Conservation (phyloP, 352 stramenopile genomes). For the Phytophthora capsici region DNA sequence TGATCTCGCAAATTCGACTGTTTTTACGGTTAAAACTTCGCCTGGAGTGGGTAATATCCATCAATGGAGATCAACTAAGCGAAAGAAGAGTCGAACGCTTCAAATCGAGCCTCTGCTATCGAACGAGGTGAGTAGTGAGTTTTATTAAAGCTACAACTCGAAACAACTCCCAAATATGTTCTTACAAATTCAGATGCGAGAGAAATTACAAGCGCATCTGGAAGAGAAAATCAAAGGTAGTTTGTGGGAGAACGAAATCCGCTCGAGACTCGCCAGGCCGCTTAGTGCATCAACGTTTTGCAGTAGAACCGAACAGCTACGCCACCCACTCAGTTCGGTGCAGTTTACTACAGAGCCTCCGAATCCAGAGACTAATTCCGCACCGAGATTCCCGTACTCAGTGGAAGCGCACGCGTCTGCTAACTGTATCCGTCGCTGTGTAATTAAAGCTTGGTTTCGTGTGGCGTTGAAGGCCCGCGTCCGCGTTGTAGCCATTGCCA, state of each 20-base stretch:
- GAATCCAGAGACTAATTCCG: no score
- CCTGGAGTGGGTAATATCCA: not conserved
- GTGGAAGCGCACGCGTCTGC: slow-evolving; percentile 38
- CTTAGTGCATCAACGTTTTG: slow-evolving; percentile 59
- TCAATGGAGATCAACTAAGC: slow-evolving; percentile 19
- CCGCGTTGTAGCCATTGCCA: slow-evolving; percentile 35
- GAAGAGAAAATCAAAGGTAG: slow-evolving; percentile 49
- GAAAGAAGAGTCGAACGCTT: not conserved
- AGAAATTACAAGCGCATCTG: slow-evolving; percentile 43
- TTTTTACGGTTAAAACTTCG: not conserved
- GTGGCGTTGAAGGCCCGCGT: slow-evolving; percentile 25
- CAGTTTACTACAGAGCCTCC: slow-evolving; percentile 20
- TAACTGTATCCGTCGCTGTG: slow-evolving; percentile 33
- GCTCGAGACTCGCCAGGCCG: slow-evolving; percentile 52
- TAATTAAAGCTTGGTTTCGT: slow-evolving; percentile 34
- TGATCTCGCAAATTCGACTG: not conserved
- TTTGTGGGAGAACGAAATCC: slow-evolving; percentile 65
- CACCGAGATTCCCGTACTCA: slow-evolving; percentile 46
- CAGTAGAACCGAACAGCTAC: slow-evolving; percentile 47
- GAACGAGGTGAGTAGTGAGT: slow-evolving; percentile 13
- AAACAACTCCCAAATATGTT: not conserved
- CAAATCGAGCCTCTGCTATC: slow-evolving; percentile 37
- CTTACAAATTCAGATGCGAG: slow-evolving; percentile 42
- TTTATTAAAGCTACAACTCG: not conserved
- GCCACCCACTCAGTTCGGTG: slow-evolving; percentile 36